Evolutionary conservation across 2,329 filamentous ascomycete species (phyloP), one percentile per base, ranked within the genome.

Genomic region (Stenocarpella maydis): DNA sequence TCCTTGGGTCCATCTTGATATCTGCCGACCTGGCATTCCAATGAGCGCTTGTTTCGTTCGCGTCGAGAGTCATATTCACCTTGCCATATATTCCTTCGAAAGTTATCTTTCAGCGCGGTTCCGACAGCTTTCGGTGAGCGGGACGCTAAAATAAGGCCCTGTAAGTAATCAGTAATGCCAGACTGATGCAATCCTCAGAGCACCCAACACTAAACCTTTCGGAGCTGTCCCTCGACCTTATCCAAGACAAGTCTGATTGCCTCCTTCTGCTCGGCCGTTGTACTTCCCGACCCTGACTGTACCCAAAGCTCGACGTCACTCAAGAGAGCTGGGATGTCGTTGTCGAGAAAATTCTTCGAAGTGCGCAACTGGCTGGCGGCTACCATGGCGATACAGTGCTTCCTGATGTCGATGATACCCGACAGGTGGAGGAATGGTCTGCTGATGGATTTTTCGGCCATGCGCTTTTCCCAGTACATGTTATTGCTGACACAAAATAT

Each of bases 281-380:
- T 8, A 28, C 55, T 60, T 1, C 39, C 55, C 4, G 17, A 1
- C 6, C 55, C 55, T 3, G 55, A 60, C 55, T 60, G 55, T 19
- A 60, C 55, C 55, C 55, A 60, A 17, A 60, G 37, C 26, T 60
- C 55, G 55, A 60, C 37, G 3, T 45, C 55, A 4, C 55, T 26
- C 55, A 60, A 19, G 0, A 60, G 55, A 19, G 55, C 39, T 12
- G 39, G 55, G 2, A 60, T 39, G 0, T 45, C 19, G 9, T 60
- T 6, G 6, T 45, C 39, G 0, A 60, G 39, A 4, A 60, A 60
- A 17, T 8, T 31, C 15, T 1, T 45, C 1, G 55, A 31, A 3
- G 14, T 14, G 4, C 55, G 37, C 24, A 60, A 24, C 55, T 60
- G 55, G 3, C 39, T 60, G 3, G 14, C 24, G 3, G 21, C 17